Percentiles rank a stretch among this genome's conserved stretches.
phyloP scores from a whole-genome alignment of 306 rosid species.

The Trifolium repens region DNA sequence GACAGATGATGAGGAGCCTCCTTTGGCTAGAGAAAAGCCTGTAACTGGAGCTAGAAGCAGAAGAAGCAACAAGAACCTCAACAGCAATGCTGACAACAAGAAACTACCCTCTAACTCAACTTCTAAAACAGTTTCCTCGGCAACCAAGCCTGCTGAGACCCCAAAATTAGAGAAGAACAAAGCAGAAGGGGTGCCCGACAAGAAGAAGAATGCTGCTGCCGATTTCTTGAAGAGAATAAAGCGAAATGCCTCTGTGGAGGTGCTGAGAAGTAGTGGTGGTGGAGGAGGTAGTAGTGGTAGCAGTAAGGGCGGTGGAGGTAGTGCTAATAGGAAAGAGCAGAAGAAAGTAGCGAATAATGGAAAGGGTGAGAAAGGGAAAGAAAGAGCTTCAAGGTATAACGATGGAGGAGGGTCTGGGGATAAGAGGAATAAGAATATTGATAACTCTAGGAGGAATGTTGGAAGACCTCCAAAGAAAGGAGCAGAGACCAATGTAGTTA shows the following conservation, averaged over 20 bases:
- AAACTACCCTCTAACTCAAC: conserved; percentile 47
- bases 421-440: conserved; percentile 53
- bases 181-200: conserved; percentile 54
- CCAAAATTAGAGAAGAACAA: conserved; percentile 57
- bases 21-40: conserved; percentile 63
- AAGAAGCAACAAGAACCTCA: conserved; percentile 57
- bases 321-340: conserved; percentile 51
- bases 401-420: conserved; percentile 49
- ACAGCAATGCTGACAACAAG: conserved; percentile 45
- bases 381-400: conserved; percentile 50
- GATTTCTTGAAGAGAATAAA: conserved; percentile 90
- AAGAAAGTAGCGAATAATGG: conserved; percentile 52
- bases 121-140: conserved; percentile 46
- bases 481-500: conserved; percentile 46
- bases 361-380: conserved; percentile 62
- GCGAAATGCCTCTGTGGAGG: conserved; percentile 56
- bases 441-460: conserved; percentile 65
- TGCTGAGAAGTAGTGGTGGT: conserved; percentile 37
- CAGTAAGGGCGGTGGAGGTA: conserved; percentile 44
- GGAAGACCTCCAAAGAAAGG: conserved; percentile 83
- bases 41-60: conserved; percentile 80
- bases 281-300: conserved; percentile 41
- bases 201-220: conserved; percentile 73
- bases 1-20: conserved; percentile 53
- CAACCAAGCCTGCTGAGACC: conserved; percentile 45